Percentiles rank a stretch among this genome's conserved stretches.
phyloP scores from a whole-genome alignment of 1,139 yeast genomes.

The Casaregolazyma lundiana region DNA sequence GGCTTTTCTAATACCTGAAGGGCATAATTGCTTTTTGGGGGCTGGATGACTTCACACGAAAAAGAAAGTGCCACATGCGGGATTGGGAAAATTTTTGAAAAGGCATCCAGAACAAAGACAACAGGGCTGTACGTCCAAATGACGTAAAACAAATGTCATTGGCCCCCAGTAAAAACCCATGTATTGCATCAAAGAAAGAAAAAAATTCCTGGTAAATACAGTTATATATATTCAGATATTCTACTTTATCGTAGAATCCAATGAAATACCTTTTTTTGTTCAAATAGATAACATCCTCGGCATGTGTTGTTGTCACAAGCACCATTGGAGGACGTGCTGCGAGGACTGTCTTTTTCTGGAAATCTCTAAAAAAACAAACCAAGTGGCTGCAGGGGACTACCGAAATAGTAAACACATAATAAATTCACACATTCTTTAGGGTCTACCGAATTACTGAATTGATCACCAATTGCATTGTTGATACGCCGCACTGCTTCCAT shows the following conservation, averaged over 20 bases:
- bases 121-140: slow-evolving; percentile 1
- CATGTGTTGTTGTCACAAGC: too few relatives aligned
- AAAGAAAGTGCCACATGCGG: background rate
- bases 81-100: background rate
- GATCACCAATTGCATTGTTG: background rate
- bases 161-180: background rate
- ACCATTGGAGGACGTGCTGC: too few relatives aligned
- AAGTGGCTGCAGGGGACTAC: background rate
- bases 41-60: background rate
- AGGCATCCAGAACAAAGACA: background rate
- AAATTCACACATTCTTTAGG: background rate
- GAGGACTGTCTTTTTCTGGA: background rate
- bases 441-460: background rate
- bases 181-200: background rate
- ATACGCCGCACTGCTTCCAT: background rate
- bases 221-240: too few relatives aligned
- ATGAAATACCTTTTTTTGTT: background rate
- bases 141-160: background rate
- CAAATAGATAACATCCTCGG: background rate
- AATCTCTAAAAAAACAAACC: background rate
- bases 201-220: too few relatives aligned
- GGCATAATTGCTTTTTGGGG: background rate
- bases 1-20: background rate
- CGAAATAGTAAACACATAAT: background rate
- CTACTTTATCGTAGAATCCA: too few relatives aligned